These are phyloP conservation scores for Exobasidium rhododendri DNA, from an alignment of 1,284 basidiomycete species.

Conservation along the genomic window DNA sequence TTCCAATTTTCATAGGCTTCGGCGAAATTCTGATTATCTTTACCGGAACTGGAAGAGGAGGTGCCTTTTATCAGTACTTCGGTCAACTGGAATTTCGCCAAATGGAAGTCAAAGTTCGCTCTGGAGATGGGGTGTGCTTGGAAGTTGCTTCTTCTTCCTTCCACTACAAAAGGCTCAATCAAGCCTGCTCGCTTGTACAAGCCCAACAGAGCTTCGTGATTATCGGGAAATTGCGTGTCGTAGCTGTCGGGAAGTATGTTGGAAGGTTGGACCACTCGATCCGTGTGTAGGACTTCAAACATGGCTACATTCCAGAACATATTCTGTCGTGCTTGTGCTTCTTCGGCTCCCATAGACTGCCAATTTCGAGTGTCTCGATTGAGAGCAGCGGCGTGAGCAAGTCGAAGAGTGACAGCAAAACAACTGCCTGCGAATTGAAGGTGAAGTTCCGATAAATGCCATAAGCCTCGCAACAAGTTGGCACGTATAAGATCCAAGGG, in stretches of 20 bases:
- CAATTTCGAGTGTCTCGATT: constrained; percentile 42
- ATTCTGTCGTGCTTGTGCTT: constrained; percentile 37
- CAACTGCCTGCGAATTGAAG: constrained; percentile 40
- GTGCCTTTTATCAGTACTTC: constrained; percentile 32
- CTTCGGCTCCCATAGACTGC: constrained; percentile 37
- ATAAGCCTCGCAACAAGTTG: constrained; percentile 37
- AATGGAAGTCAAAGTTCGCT: constrained; percentile 36
- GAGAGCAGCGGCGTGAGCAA: constrained; percentile 43
- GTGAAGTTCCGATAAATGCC: constrained; percentile 44
- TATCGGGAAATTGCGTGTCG: constrained; percentile 41
- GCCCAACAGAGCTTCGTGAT: constrained; percentile 28
- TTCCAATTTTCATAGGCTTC: constrained; percentile 22
- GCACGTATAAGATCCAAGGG: constrained; percentile 45
- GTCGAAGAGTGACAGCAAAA: constrained; percentile 35
- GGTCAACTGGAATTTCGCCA: constrained; percentile 33
- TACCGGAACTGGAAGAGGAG: constrained; percentile 29
- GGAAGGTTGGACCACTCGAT: constrained; percentile 37
- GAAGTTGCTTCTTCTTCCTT: constrained; percentile 28
- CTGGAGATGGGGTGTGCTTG: constrained; percentile 25
- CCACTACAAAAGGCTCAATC: constrained; percentile 29
- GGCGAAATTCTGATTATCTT: constrained; percentile 15
- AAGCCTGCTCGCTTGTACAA: constrained; percentile 34
- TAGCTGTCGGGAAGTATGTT: constrained; percentile 32
- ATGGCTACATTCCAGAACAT: constrained; percentile 30
- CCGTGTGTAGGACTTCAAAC: constrained; percentile 21